These are phyloP conservation scores for Sugiyamaella xylanicola DNA, from an alignment of 1,139 yeast species.

Conservation along the genomic window DNA sequence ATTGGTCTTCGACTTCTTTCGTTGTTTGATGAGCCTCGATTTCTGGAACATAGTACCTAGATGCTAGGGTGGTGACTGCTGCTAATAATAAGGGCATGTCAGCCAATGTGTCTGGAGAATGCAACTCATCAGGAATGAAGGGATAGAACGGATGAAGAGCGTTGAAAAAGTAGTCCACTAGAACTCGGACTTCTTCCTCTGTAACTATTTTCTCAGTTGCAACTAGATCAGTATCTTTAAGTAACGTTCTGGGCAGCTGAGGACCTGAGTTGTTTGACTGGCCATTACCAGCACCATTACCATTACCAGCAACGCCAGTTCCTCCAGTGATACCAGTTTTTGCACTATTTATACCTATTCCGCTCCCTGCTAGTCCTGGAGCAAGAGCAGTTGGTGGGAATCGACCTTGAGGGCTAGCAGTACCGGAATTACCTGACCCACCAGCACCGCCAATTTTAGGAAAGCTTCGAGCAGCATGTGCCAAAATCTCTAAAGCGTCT, in stretches of 20 bases:
- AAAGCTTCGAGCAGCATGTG: slow-evolving; percentile 51
- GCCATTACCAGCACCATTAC: neutral
- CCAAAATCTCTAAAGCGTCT: slow-evolving; percentile 57
- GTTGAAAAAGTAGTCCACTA: slow-evolving; percentile 67
- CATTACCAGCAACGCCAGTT: neutral
- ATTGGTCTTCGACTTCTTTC: slow-evolving; percentile 21
- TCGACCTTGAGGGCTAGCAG: slow-evolving; percentile 17
- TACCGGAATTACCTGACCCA: slow-evolving; percentile 22
- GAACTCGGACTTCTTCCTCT: slow-evolving; percentile 64
- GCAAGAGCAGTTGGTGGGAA: slow-evolving; percentile 17
- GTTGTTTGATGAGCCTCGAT: slow-evolving; percentile 19
- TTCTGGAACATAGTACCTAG: slow-evolving; percentile 54
- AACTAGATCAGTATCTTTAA: slow-evolving; percentile 67
- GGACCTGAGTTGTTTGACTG: neutral
- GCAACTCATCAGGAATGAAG: slow-evolving; percentile 74
- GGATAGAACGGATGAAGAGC: slow-evolving; percentile 92
- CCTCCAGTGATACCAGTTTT: too few species aligned
- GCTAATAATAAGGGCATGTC: slow-evolving; percentile 80
- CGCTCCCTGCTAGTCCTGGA: slow-evolving; percentile 17
- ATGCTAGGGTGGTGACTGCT: slow-evolving; percentile 75
- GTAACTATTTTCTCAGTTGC: slow-evolving; percentile 63
- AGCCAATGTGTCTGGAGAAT: slow-evolving; percentile 64
- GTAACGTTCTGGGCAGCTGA: slow-evolving; percentile 47
- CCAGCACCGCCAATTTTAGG: slow-evolving; percentile 30
- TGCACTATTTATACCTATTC: slow-evolving; percentile 8